These are phyloP conservation scores for Trichocomaceae sp. DNA, from an alignment of 2,329 filamentous ascomycete genomes.

Conservation along the genomic window DNA sequence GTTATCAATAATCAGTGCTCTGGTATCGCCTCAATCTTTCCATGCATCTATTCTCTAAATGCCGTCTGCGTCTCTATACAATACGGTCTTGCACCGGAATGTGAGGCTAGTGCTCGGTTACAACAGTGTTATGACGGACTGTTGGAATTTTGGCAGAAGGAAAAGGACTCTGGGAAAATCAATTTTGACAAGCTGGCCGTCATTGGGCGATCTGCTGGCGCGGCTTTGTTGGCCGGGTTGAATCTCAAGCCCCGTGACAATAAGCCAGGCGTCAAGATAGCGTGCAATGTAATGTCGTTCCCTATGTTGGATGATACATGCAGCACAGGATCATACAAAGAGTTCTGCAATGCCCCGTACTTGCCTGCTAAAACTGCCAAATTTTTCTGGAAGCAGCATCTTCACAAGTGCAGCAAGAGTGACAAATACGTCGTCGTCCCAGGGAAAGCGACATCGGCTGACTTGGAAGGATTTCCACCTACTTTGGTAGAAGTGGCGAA, in stretches of 20 bases:
- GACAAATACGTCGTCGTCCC: not conserved
- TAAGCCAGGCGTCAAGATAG: not conserved
- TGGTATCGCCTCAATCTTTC: not conserved
- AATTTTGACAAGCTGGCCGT: not conserved
- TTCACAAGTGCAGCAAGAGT: not conserved
- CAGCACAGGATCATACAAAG: not conserved
- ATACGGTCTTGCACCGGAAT: not conserved
- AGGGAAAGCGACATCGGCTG: not conserved
- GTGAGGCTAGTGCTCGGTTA: not conserved
- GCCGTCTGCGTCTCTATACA: not conserved
- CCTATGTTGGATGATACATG: not conserved
- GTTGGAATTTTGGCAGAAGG: not conserved
- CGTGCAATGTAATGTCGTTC: not conserved
- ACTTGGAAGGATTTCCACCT: not conserved
- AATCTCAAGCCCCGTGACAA: not conserved
- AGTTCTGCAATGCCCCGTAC: not conserved
- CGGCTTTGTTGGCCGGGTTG: not conserved
- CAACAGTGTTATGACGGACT: not conserved
- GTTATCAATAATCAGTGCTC: not conserved
- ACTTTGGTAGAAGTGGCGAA: not conserved
- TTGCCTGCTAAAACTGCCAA: not conserved
- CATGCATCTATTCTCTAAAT: not conserved
- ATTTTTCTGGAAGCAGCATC: not conserved
- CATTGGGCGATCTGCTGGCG: conserved; percentile 1
- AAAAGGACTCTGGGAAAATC: not conserved